Percentiles rank a stretch among this genome's conserved stretches.
Conservation (phyloP, 192 early-diverging fungal genomes). For the Podila epigama region DNA sequence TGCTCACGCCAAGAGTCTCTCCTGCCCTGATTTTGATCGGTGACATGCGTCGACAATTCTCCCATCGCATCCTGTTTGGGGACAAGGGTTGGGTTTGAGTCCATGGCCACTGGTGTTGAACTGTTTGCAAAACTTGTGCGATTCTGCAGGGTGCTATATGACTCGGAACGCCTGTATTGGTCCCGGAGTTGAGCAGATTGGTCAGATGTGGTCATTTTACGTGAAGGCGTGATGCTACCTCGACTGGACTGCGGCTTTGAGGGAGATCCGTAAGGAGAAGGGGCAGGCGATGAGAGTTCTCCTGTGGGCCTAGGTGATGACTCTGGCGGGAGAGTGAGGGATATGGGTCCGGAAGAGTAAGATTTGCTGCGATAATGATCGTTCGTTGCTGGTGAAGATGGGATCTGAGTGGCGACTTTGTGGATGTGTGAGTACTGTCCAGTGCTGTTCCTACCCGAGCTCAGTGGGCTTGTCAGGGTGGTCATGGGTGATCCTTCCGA, state of each 20-base stretch:
- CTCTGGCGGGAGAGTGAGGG: constrained; percentile 27
- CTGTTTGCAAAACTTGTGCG: constrained; percentile 5
- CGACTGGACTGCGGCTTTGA: constrained; percentile 28
- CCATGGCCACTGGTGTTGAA: background rate
- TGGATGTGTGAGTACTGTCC: constrained; percentile 26
- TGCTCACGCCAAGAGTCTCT: constrained; percentile 48
- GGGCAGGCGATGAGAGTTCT: constrained; percentile 3
- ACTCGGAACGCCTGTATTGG: constrained; percentile 35
- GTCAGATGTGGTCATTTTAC: constrained; percentile 4
- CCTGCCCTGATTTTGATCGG: constrained; percentile 4
- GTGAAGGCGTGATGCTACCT: constrained; percentile 11
- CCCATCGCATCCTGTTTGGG: no score
- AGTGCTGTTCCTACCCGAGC: constrained; percentile 41
- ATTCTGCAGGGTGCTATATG: constrained; percentile 25
- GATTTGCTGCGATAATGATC: constrained; percentile 33
- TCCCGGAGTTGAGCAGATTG: constrained; percentile 11
- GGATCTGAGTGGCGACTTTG: constrained; percentile 17
- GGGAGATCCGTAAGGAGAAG: constrained; percentile 1
- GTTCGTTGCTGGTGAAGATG: constrained; percentile 28
- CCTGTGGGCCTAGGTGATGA: constrained; percentile 14
- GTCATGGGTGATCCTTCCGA: constrained; percentile 43
- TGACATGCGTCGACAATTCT: no score
- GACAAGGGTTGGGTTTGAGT: background rate
- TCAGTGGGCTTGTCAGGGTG: constrained; percentile 36
- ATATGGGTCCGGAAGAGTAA: constrained; percentile 44